Conservation (phyloP, 805 yeast species). For the Kodamaea jinghongensis region DNA sequence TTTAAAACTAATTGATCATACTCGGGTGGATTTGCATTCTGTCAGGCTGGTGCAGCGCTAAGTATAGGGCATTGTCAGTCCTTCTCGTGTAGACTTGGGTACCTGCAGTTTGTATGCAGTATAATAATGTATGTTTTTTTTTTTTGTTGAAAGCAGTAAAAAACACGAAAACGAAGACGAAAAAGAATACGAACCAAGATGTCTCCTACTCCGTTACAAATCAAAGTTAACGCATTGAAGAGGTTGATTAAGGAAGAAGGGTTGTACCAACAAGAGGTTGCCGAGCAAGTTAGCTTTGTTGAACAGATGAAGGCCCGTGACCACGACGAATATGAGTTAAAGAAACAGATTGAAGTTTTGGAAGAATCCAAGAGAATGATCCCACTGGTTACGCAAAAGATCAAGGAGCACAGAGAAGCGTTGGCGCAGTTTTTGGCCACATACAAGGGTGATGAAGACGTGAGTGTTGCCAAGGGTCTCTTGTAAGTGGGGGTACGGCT, state of each 20-base stretch:
- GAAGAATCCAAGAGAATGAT: slow-evolving; percentile 41
- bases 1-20: no score
- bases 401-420: slow-evolving; percentile 31
- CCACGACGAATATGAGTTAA: slow-evolving; percentile 65
- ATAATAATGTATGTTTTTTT: slow-evolving; percentile 1
- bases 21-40: no score
- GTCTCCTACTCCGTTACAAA: slow-evolving; percentile 70
- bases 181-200: slow-evolving; percentile 26
- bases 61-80: no score
- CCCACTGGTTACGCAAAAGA: slow-evolving; percentile 18
- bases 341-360: slow-evolving; percentile 41
- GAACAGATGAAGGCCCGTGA: slow-evolving; percentile 42
- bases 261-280: slow-evolving; percentile 57
- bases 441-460: slow-evolving; percentile 35
- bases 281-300: slow-evolving; percentile 51
- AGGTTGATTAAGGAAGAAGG: slow-evolving; percentile 67
- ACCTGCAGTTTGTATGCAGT: slow-evolving; percentile 7
- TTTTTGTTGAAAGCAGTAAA: background rate
- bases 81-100: no score
- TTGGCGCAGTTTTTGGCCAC: slow-evolving; percentile 39
- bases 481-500: background rate
- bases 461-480: slow-evolving; percentile 24
- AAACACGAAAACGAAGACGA: background rate
- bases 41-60: no score
- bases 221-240: slow-evolving; percentile 66